Percentiles rank a stretch among this genome's conserved stretches.
These are phyloP conservation scores for Kwoniella sp. DNA, from an alignment of 768 basidiomycete genomes.

Conservation along the genomic window DNA sequence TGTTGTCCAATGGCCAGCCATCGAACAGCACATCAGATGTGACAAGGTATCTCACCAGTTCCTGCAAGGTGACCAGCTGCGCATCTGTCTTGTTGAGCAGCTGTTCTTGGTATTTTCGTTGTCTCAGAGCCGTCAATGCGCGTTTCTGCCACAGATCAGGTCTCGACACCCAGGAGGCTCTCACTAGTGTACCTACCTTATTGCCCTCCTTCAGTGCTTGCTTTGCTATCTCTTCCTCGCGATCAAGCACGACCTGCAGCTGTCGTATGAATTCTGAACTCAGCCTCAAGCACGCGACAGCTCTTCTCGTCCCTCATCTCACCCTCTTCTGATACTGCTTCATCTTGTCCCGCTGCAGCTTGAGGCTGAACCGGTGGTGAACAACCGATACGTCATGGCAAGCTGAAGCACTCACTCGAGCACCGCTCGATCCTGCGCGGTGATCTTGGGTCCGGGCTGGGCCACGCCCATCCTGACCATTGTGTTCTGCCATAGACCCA, in stretches of 20 bases:
- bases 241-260: constrained; percentile 80
- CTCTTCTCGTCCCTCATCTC: constrained; percentile 11
- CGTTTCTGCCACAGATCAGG: constrained; percentile 50
- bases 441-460: constrained; percentile 67
- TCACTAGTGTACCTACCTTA: constrained; percentile 56
- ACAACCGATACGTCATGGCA: not conserved
- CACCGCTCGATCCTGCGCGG: constrained; percentile 87
- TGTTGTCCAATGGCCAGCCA: too few species aligned
- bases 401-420: constrained; percentile 73
- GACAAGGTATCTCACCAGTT: constrained; percentile 60
- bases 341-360: constrained; percentile 91
- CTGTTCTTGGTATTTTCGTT: constrained; percentile 88
- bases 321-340: constrained; percentile 95
- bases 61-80: constrained; percentile 82
- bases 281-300: not conserved
- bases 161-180: not conserved
- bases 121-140: constrained; percentile 79
- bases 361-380: constrained; percentile 61
- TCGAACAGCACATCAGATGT: not conserved
- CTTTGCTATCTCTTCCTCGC: constrained; percentile 85
- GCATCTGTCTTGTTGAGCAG: constrained; percentile 80
- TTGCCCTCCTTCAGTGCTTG: constrained; percentile 72
- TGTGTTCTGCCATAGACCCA: constrained; percentile 36
- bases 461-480: constrained; percentile 45
- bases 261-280: constrained; percentile 44